phyloP scores from a whole-genome alignment of 1,284 basidiomycete genomes.

The Calocybe gambosa region DNA sequence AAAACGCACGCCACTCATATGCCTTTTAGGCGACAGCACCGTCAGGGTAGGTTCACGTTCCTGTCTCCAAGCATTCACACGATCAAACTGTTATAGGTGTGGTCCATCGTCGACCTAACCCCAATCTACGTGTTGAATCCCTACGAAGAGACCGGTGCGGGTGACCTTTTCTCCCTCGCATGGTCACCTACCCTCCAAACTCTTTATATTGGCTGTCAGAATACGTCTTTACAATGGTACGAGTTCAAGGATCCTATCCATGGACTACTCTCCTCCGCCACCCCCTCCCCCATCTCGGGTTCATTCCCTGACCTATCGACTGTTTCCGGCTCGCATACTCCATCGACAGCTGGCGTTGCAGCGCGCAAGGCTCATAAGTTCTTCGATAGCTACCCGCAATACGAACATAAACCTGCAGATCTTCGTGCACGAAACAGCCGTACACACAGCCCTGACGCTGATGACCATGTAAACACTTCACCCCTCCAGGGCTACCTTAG shows the following conservation, averaged over 20 bases:
- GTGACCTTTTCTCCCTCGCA: conserved; percentile 86
- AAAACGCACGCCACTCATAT: conserved; percentile 1
- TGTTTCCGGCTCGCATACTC: conserved; percentile 39
- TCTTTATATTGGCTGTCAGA: conserved; percentile 86
- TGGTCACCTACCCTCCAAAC: conserved; percentile 72
- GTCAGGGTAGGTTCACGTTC: conserved; percentile 51
- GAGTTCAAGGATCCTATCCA: conserved; percentile 38
- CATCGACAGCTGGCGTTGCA: conserved; percentile 32
- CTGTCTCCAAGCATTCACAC: conserved; percentile 9
- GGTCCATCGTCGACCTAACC: conserved; percentile 71
- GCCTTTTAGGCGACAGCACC: conserved; percentile 69
- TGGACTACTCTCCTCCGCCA: conserved; percentile 11
- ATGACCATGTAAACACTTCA: conserved; percentile 18
- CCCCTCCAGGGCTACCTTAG: conserved; percentile 36
- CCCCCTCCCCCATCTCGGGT: conserved; percentile 14
- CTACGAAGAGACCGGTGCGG: conserved; percentile 78
- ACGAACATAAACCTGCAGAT: conserved; percentile 58
- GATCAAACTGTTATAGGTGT: conserved; percentile 50
- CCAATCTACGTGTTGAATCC: conserved; percentile 79
- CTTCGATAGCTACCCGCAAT: conserved; percentile 75
- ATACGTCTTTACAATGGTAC: conserved; percentile 86
- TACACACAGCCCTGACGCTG: conserved; percentile 25
- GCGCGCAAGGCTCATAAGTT: conserved; percentile 66
- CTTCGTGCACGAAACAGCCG: conserved; percentile 50
- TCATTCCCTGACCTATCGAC: conserved; percentile 18